Evolutionary conservation across 495 filamentous ascomycete species (phyloP), one percentile per base, ranked within the genome.

Genomic region (Penicillium daleae): DNA sequence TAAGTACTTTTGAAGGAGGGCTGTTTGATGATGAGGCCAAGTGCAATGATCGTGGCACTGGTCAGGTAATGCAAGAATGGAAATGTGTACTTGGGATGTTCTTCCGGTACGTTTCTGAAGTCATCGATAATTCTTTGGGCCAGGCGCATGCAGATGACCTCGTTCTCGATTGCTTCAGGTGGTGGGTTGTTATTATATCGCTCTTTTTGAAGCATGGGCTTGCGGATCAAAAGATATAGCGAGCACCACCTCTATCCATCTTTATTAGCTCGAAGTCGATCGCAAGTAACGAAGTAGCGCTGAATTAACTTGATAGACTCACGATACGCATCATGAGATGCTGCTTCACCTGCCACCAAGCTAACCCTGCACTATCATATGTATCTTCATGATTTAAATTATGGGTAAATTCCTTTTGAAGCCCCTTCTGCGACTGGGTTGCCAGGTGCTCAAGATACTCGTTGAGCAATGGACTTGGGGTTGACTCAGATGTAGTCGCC

Each of bases 1-100:
- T 39, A 39, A 15, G 35, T 17, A 15, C 35, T 39, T 39, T 17
- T 39, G 15, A 39, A 39, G 15, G 35, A 39, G 17, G 35, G 35
- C 15, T 39, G 35, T 39, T 39, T 39, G 13, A 39, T 39, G 13
- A 39, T 39, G 17, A 39, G 35, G 4, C 35, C 35, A 5, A 39
- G 35, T 39, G 35, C 35, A 39, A 39, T 39, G 0, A 39, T 39
- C 9, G 35, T 39, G 17, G 35, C 35, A 39, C 35, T 39, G 13
- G 35, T 39, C 35, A 39, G 12, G 35, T 39, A 39, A 39, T 39
- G 35, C 35, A 39, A 39, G 15, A 39, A 39, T 17, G 71, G 69
- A 46, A 70, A 74, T 0, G 67, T 69, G 42, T 67, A 72, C 40
- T 64, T 63, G 1, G 69, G 62, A n/a, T 69, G 62, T 19, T 71